phyloP scores from a whole-genome alignment of 2,329 filamentous ascomycete genomes.

The Epichloe amarillans region DNA sequence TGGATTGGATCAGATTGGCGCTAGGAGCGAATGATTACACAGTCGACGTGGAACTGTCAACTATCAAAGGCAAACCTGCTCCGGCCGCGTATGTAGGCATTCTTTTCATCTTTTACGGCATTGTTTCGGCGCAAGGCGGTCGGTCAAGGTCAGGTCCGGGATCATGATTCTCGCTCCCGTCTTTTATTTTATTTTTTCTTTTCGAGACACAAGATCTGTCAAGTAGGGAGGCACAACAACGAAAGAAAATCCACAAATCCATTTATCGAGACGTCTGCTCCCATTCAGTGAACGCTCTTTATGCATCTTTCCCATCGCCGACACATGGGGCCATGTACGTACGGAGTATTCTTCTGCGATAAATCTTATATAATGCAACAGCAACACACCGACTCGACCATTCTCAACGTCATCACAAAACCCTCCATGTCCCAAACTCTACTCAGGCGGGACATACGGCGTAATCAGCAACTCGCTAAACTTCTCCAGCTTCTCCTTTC shows the following conservation, averaged over 20 bases:
- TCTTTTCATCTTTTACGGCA: background rate
- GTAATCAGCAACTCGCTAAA: constrained; percentile 77
- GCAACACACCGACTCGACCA: background rate
- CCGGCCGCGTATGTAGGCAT: background rate
- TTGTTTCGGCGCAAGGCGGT: background rate
- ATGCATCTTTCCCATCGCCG: too few relatives aligned
- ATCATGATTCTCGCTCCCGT: background rate
- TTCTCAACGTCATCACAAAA: background rate
- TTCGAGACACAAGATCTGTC: background rate
- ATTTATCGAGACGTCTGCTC: background rate
- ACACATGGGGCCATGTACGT: too few relatives aligned
- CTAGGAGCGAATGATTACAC: background rate
- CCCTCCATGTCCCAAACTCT: constrained; percentile 6
- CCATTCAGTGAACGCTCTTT: background rate
- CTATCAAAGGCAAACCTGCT: background rate
- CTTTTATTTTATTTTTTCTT: background rate
- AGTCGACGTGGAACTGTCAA: background rate
- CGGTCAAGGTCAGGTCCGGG: background rate
- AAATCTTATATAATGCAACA: background rate
- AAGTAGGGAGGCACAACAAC: background rate
- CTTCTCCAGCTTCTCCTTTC: constrained; percentile 84
- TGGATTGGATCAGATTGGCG: background rate
- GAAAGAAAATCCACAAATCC: background rate
- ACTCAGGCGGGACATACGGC: constrained; percentile 57
- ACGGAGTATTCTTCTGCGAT: background rate